Percentiles rank a stretch among this genome's conserved stretches.
phyloP scores from a whole-genome alignment of 73 alveolate genomes.

The Paramecium sonneborni region DNA sequence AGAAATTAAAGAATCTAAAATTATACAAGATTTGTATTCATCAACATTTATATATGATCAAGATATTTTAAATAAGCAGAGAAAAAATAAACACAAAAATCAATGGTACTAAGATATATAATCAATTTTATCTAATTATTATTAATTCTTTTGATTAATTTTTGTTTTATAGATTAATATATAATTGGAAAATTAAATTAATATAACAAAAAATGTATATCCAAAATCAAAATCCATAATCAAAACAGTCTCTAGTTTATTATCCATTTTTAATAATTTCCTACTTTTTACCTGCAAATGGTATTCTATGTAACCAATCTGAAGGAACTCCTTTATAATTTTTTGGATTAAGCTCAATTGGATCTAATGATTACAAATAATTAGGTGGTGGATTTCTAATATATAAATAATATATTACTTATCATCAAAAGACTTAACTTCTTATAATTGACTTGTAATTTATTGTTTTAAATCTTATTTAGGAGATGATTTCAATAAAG shows the following conservation, averaged over 20 bases:
- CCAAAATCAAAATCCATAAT: conserved; percentile 26
- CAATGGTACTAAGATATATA: neutral
- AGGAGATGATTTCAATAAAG: neutral
- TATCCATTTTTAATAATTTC: conserved; percentile 30
- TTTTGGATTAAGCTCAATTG: conserved; percentile 64
- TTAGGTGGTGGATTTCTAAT: conserved; percentile 61
- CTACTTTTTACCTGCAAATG: conserved; percentile 66
- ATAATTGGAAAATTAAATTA: neutral
- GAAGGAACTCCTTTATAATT: conserved; percentile 65
- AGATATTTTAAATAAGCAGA: neutral
- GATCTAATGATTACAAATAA: conserved; percentile 41
- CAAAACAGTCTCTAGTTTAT: conserved; percentile 30
- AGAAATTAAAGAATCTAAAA: neutral
- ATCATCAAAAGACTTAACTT: conserved; percentile 36
- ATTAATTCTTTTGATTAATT: neutral
- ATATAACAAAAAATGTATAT: neutral
- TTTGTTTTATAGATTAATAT: neutral
- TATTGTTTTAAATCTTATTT: neutral
- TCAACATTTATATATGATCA: neutral
- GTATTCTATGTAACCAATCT: conserved; percentile 69
- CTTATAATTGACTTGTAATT: conserved; percentile 7
- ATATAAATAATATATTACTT: neutral
- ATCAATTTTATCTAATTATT: neutral
- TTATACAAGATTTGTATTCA: neutral
- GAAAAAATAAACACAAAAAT: neutral